Conservation (phyloP, 2,329 filamentous ascomycete genomes). For the Byssochlamys sp. region DNA sequence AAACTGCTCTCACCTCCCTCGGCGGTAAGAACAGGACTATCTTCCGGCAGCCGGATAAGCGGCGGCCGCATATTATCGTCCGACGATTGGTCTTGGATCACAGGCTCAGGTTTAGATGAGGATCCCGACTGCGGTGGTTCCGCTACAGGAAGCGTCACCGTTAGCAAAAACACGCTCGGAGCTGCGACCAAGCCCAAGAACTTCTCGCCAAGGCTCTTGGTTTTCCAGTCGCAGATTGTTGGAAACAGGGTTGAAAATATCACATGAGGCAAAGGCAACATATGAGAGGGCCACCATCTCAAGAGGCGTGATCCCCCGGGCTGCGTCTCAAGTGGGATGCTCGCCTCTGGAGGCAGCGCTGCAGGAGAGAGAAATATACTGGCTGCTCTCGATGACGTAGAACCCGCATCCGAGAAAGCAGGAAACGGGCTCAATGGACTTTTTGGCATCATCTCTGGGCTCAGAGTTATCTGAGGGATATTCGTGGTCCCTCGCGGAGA, state of each 20-base stretch:
- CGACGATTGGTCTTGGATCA: conserved; percentile 15
- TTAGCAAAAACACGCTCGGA: conserved; percentile 82
- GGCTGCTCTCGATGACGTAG: conserved; percentile 39
- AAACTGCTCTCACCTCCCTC: conserved; percentile 4
- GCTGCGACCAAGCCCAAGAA: conserved; percentile 70
- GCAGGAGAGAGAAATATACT: conserved; percentile 50
- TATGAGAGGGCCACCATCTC: conserved; percentile 70
- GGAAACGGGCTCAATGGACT: conserved; percentile 57
- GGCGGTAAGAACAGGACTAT: conserved; percentile 24
- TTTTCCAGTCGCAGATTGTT: conserved; percentile 69
- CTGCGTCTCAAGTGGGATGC: conserved; percentile 27
- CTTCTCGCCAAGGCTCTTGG: conserved; percentile 78
- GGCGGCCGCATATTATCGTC: conserved; percentile 13
- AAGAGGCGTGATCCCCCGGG: conserved; percentile 27
- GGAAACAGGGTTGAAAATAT: conserved; percentile 72
- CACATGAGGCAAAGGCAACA: conserved; percentile 62
- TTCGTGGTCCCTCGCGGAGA: conserved; percentile 20
- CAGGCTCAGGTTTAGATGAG: conserved; percentile 29
- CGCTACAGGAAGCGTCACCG: conserved; percentile 82
- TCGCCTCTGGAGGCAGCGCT: conserved; percentile 31
- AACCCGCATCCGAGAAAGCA: conserved; percentile 52
- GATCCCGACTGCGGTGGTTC: conserved; percentile 54
- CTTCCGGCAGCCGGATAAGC: conserved; percentile 25
- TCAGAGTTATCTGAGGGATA: conserved; percentile 5
- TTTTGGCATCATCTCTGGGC: conserved; percentile 5